Base-by-base conservation (phyloP, 305 asterid genomes). In the Ajuga reptans region DNA sequence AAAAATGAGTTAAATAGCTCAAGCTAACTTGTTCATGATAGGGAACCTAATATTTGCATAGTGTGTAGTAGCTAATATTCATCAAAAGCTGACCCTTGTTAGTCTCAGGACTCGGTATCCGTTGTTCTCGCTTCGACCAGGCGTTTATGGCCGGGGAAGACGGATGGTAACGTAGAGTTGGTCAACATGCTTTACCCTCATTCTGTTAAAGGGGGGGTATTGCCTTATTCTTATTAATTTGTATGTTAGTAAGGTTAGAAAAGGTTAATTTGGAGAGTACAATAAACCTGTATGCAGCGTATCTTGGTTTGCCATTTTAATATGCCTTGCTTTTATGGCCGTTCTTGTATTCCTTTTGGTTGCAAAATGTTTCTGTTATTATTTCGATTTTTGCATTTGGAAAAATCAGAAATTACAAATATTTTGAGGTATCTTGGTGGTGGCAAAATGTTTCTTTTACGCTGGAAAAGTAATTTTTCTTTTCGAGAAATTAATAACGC, bases 31-130 rank as follows among this genome's bases (percentile, higher is more conserved):
- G 47, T 59, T 68, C 78, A 80, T 72, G 72, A 76, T 69, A 65
- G 80, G 77, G 66, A 74, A 71, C 66, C 66, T 18, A 58, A 52
- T 53, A 45, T 66, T 69, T 75, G 75, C 72, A 52, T 79, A 80
- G 84, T 80, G 42, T 77, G 87, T 80, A 86, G 87, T 80, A 86
- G 87, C 75, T 82, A 77, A 78, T 70, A 74, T 71, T 56, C 66
- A 59, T 71, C 75, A 69, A 39, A 59, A 41, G 72, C 75, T 76
- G 83, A 72, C 81, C 68, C 49, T 81, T 59, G 66, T 68, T 80
- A 80, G 87, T 62, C 42, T 68, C 69, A 51, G 80, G 74, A 67
- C 61, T 29, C 62, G 64, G 72, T 73, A 51, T 77, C 80, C 63
- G 64, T 75, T 55, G 33, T 68, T 68, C 81, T 75, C 74, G 50